A percentile compares a stretch with the other conserved stretches of the same genome.
phyloP scores from a whole-genome alignment of 495 filamentous ascomycete genomes.

The Podospora pseudocomata region DNA sequence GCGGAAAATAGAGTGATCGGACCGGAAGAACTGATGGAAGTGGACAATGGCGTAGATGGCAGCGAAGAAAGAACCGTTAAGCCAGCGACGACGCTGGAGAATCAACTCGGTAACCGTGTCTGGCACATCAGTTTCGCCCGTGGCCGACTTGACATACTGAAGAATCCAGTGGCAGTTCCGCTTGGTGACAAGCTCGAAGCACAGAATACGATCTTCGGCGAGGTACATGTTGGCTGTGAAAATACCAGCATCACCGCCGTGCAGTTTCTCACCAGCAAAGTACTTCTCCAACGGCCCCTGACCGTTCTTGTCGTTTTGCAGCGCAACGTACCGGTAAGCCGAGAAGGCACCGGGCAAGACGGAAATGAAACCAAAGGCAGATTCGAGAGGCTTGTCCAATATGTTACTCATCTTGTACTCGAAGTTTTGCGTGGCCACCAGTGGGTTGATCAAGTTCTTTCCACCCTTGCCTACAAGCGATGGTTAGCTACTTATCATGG shows the following conservation, averaged over 20 bases:
- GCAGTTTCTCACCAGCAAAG: slow-evolving; percentile 96
- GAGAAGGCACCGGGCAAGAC: slow-evolving; percentile 98
- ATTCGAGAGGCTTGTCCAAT: slow-evolving; percentile 95
- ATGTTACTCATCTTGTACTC: slow-evolving; percentile 99
- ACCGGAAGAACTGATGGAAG: slow-evolving; percentile 91
- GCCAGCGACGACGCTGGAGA: slow-evolving; percentile 91
- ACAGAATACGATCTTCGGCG: slow-evolving; percentile 97
- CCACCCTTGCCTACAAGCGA: slow-evolving; percentile 50
- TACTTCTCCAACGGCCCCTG: slow-evolving; percentile 94
- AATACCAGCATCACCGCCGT: slow-evolving; percentile 89
- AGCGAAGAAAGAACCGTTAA: slow-evolving; percentile 98
- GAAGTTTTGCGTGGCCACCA: slow-evolving; percentile 97
- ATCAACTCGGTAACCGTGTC: slow-evolving; percentile 93
- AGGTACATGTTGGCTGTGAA: slow-evolving; percentile 99
- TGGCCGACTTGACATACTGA: slow-evolving; percentile 95
- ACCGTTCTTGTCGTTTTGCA: slow-evolving; percentile 95
- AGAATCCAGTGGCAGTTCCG: slow-evolving; percentile 95
- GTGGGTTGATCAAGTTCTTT: slow-evolving; percentile 85
- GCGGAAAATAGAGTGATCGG: slow-evolving; percentile 79
- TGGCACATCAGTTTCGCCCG: slow-evolving; percentile 97
- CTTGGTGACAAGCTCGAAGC: slow-evolving; percentile 97
- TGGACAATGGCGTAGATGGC: slow-evolving; percentile 93
- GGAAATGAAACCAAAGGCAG: slow-evolving; percentile 95
- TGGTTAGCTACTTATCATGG: no score
- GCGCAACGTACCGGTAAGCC: slow-evolving; percentile 87